A percentile compares a stretch with the other conserved stretches of the same genome.
phyloP scores from a whole-genome alignment of 73 alveolate genomes.

The Paramecium biaurelia region DNA sequence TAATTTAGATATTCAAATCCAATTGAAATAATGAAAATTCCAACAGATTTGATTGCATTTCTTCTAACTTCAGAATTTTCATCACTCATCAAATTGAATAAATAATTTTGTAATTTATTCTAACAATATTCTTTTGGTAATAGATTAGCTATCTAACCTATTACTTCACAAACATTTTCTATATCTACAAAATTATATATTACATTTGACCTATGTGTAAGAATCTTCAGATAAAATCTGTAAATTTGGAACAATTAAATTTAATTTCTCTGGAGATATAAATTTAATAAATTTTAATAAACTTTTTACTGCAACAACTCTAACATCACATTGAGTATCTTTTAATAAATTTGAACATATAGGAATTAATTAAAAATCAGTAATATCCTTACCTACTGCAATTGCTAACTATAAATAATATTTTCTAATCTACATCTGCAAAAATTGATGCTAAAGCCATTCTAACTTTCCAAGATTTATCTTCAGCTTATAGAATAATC shows the following conservation, averaged over 20 bases:
- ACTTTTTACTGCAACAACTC: conserved; percentile 89
- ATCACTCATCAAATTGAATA: conserved; percentile 89
- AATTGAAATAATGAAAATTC: conserved; percentile 83
- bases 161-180: conserved; percentile 87
- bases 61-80: conserved; percentile 96
- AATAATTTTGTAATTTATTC: conserved; percentile 78
- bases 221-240: conserved; percentile 46
- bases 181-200: not conserved
- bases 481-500: conserved; percentile 92
- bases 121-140: conserved; percentile 86
- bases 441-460: conserved; percentile 90
- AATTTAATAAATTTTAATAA: conserved; percentile 64
- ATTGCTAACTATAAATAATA: conserved; percentile 76
- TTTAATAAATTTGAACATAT: conserved; percentile 86
- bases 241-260: conserved; percentile 51
- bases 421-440: conserved; percentile 72
- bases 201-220: conserved; percentile 41
- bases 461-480: conserved; percentile 98
- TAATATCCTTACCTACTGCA: conserved; percentile 90
- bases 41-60: conserved; percentile 83
- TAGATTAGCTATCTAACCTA: conserved; percentile 81
- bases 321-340: conserved; percentile 96
- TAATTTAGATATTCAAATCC: conserved; percentile 86
- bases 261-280: conserved; percentile 75
- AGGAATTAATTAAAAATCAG: conserved; percentile 83